Percentiles rank a stretch among this genome's conserved stretches.
These are phyloP conservation scores for Auxenochlorella pyrenoidosa DNA, from an alignment of 139 green algal genomes.

Conservation along the genomic window DNA sequence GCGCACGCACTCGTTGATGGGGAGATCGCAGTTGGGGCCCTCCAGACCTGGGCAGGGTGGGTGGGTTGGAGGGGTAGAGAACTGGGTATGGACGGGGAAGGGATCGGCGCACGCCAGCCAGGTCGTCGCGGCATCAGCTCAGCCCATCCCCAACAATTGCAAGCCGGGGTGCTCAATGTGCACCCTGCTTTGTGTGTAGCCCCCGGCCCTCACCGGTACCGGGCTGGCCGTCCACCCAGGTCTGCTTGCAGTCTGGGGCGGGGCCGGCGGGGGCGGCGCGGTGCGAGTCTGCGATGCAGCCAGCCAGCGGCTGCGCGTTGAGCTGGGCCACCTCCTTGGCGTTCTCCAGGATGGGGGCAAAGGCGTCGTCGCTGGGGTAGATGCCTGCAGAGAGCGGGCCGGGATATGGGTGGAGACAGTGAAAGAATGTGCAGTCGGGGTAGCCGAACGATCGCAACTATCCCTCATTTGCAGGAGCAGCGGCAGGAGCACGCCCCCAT, in stretches of 20 bases:
- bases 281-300: neutral
- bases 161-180: no score
- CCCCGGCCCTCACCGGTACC: slow-evolving; percentile 49
- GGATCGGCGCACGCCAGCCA: no score
- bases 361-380: slow-evolving; percentile 45
- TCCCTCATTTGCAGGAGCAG: no score
- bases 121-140: no score
- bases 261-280: neutral
- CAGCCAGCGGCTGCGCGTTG: neutral
- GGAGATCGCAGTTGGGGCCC: slow-evolving; percentile 56
- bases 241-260: slow-evolving; percentile 43
- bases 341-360: slow-evolving; percentile 37
- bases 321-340: slow-evolving; percentile 40
- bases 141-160: no score
- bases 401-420: no score
- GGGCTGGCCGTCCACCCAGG: slow-evolving; percentile 43
- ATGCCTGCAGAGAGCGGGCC: slow-evolving; percentile 38
- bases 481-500: no score
- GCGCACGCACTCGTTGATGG: slow-evolving; percentile 73
- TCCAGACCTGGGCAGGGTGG: slow-evolving; percentile 43
- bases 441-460: no score
- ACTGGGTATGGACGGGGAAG: neutral
- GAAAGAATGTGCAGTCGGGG: no score
- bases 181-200: no score
- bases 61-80: neutral